Base-by-base conservation (phyloP, 225 moss, liverwort and hornwort species). In the Takakia lepidozioides region DNA sequence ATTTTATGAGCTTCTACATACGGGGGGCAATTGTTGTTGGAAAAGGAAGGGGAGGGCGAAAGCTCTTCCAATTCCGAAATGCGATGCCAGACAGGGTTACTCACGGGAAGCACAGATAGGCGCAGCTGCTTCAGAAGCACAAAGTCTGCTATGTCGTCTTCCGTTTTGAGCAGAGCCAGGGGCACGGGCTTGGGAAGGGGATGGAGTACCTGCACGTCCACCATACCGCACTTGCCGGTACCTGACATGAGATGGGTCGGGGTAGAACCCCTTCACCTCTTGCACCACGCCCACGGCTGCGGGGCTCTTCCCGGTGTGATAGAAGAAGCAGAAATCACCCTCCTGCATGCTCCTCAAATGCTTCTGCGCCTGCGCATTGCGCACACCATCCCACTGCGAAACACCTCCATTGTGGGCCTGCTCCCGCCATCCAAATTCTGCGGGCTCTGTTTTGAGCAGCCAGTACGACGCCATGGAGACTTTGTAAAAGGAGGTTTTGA, bases 311-410 rank as follows among this genome's bases (percentile, higher is more conserved):
- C 93, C 88, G 0, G 88, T 83, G 52, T 93, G 88, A 69, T 88
- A 93, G 44, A 93, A 93, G 59, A 93, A 76, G 43, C 83, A 86
- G 4, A 78, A 69, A 41, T 93, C 93, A 1, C 86, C 88, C 25
- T 24, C 36, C 0, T 49, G 64, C 93, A 93, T 93, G 29, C 69
- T 66, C 49, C 75, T 66, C 58, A 93, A 73, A 29, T 81, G 44
- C 5, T 64, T 73, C 76, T 93, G 88, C 25, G 93, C 93, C 43
- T 76, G 76, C 0, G 62, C 60, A 15, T 79, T 93, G 19, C 88
- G 75, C 54, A 93, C 93, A 1, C 89, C 93, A 28, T 93, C 88
- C 93, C 93, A 93, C n/a, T n/a, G n/a, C n/a, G 93, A 88, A 3
- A 74, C 4, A 3, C 93, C 89, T 3, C 73, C 69, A 48, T 83